phyloP scores from a whole-genome alignment of 495 filamentous ascomycete genomes.

The Pseudotulostoma volvatum region DNA sequence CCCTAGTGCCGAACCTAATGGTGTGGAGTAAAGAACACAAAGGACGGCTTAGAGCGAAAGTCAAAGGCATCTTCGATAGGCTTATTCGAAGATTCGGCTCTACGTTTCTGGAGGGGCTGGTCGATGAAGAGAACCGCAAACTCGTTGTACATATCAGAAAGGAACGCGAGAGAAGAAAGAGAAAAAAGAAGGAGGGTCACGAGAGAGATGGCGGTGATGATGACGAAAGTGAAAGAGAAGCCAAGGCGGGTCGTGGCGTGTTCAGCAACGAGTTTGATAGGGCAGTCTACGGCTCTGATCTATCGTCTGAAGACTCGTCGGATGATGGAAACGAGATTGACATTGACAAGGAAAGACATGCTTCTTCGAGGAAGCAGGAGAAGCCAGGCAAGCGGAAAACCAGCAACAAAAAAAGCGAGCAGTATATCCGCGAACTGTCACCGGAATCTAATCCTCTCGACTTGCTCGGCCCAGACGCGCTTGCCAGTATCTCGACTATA shows the following conservation, averaged over 20 bases:
- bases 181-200: constrained; percentile 56
- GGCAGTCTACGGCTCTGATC: constrained; percentile 80
- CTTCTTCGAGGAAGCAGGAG: constrained; percentile 2
- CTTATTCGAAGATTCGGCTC: constrained; percentile 83
- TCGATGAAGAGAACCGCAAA: constrained; percentile 67
- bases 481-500: constrained; percentile 85
- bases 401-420: constrained; percentile 34
- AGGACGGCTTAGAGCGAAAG: constrained; percentile 83
- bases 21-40: constrained; percentile 97
- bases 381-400: constrained; percentile 17
- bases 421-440: constrained; percentile 77
- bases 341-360: constrained; percentile 31
- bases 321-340: constrained; percentile 42
- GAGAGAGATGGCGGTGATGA: constrained; percentile 23
- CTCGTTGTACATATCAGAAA: constrained; percentile 88
- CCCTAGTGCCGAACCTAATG: constrained; percentile 76
- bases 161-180: constrained; percentile 72
- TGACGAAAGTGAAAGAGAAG: constrained; percentile 33
- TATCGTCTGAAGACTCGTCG: constrained; percentile 44
- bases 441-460: constrained; percentile 81
- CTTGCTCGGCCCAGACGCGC: constrained; percentile 69
- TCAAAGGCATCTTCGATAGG: constrained; percentile 91
- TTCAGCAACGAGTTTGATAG: constrained; percentile 92
- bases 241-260: constrained; percentile 14
- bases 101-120: constrained; percentile 54